Base-by-base conservation (phyloP, 306 rosid species). In the Dryas alaskensis region DNA sequence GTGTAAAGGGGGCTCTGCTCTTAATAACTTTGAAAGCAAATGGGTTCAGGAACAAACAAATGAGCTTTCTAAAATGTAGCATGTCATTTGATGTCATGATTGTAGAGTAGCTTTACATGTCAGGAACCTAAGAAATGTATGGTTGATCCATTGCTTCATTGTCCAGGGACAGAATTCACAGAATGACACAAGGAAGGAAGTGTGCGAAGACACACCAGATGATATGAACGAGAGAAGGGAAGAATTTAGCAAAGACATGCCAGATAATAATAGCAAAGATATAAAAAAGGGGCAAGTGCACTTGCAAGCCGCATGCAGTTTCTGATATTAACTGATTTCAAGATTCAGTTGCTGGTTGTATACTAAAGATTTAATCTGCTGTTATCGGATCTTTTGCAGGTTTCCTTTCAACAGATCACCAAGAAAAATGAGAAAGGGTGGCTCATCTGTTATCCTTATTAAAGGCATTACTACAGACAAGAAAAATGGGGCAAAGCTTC, bases 201-300 rank as follows among this genome's bases (percentile, higher is more conserved):
- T 73, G 73, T 55, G 60, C 58, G 72, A 67, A 84, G 66, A 25
- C 63, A 10, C 60, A 3, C 14, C 47, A 5, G 71, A 65, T 60
- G 59, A 43, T 51, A 74, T 19, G 16, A 55, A 69, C 4, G 69
- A 57, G 5, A 22, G 54, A 50, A 53, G 73, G 48, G 60, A 54
- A 63, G 76, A 54, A 48, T 47, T 70, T 14, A 8, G 72, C 54
- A 70, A 49, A 40, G 81, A 76, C 54, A 60, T 79, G 16, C 40
- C 77, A 12, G 70, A 74, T 60, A 65, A 65, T 68, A 70, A 80
- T 42, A 61, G 31, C 60, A 80, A 54, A 75, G 72, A 72, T 70
- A 52, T 49, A 61, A 44, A 58, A 52, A 84, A 77, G 67, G 86
- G 90, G 97, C 85, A 82, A 82, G 89, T 75, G 59, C 59, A 75